phyloP scores from a whole-genome alignment of 2,329 filamentous ascomycete species.

The Alternaria longipes region DNA sequence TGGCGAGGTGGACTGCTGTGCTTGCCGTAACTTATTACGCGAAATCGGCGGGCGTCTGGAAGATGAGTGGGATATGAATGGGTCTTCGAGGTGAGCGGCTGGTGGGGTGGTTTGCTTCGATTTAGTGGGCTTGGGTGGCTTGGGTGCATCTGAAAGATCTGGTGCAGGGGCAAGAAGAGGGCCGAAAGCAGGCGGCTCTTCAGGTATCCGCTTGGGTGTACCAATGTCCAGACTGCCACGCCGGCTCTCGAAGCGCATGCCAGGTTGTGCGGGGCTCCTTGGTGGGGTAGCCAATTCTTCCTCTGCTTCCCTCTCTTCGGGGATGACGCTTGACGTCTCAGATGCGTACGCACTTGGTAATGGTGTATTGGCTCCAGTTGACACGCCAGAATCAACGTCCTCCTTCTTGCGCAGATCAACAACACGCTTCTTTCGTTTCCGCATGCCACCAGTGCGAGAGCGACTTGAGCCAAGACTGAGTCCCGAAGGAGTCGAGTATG shows the following conservation, averaged over 20 bases:
- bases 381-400: conserved; percentile 58
- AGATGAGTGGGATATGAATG: conserved; percentile 21
- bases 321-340: conserved; percentile 59
- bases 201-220: conserved; percentile 35
- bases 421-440: conserved; percentile 84
- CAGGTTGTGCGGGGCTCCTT: conserved; percentile 35
- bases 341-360: conserved; percentile 65
- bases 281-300: conserved; percentile 47
- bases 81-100: conserved; percentile 18
- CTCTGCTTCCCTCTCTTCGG: conserved; percentile 44
- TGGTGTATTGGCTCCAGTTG: conserved; percentile 61
- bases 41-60: conserved; percentile 41
- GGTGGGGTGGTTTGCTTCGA: conserved; percentile 25
- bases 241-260: conserved; percentile 34
- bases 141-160: conserved; percentile 36
- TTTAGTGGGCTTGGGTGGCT: conserved; percentile 36
- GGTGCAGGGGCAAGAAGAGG: conserved; percentile 41
- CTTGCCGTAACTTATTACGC: conserved; percentile 40
- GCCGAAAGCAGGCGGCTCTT: conserved; percentile 26
- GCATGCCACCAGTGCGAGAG: conserved; percentile 67
- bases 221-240: conserved; percentile 38
- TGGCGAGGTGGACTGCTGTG: conserved; percentile 47
- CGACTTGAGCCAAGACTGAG: conserved; percentile 70
- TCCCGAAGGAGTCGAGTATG: conserved; percentile 66
- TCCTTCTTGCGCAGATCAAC: conserved; percentile 78